phyloP scores from a whole-genome alignment of 306 rosid species.

The Cucumis cinereus region DNA sequence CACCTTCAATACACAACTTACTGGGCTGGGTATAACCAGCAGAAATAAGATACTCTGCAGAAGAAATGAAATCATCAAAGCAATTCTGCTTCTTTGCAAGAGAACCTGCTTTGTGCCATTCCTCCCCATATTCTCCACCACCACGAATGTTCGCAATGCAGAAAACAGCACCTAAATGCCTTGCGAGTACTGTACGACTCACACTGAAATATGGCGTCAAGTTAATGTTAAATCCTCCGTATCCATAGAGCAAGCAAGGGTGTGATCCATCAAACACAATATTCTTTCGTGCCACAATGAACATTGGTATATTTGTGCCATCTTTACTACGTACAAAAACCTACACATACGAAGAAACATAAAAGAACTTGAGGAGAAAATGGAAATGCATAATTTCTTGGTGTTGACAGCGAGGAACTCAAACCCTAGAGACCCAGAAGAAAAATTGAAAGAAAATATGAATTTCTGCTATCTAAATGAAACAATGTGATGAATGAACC shows the following conservation, averaged over 20 bases:
- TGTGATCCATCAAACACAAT: slow-evolving; percentile 81
- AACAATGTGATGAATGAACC: neutral
- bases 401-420: neutral
- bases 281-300: slow-evolving; percentile 58
- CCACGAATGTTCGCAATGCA: slow-evolving; percentile 94
- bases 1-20: slow-evolving; percentile 89
- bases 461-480: neutral
- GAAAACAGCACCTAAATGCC: slow-evolving; percentile 69
- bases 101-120: slow-evolving; percentile 96
- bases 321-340: slow-evolving; percentile 73
- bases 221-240: slow-evolving; percentile 81
- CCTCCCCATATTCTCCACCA: slow-evolving; percentile 98
- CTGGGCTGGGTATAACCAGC: slow-evolving; percentile 67
- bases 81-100: slow-evolving; percentile 86
- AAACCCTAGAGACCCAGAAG: neutral
- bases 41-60: slow-evolving; percentile 81
- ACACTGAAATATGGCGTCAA: slow-evolving; percentile 67
- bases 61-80: slow-evolving; percentile 86
- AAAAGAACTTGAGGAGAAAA: neutral
- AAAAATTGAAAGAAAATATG: neutral
- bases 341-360: slow-evolving; percentile 21
- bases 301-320: slow-evolving; percentile 72
- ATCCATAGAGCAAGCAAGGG: slow-evolving; percentile 80
- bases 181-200: slow-evolving; percentile 53
- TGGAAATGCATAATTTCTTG: neutral